These are phyloP conservation scores for Rhodofomes roseus DNA, from an alignment of 1,284 basidiomycete species.

Conservation along the genomic window DNA sequence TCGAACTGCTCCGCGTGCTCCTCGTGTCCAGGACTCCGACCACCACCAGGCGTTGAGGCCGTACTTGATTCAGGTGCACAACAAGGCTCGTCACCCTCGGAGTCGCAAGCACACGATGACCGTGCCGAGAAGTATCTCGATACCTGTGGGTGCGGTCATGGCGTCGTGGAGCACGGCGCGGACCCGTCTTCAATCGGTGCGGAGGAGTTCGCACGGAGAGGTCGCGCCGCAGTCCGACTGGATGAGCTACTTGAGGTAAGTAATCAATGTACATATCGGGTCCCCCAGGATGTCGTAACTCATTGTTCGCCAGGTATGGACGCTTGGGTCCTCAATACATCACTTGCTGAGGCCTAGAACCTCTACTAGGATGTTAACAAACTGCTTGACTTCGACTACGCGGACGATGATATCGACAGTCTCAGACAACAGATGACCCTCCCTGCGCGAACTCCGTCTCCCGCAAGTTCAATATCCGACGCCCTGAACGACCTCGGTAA, in stretches of 20 bases:
- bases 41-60: conserved; percentile 53
- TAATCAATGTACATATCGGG: conserved; percentile 1
- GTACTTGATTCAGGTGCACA: conserved; percentile 46
- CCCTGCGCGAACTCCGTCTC: conserved; percentile 37
- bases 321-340: background rate
- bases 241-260: conserved; percentile 84
- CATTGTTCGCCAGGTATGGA: conserved; percentile 11
- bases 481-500: conserved; percentile 30
- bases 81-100: conserved; percentile 36
- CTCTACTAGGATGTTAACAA: conserved; percentile 62
- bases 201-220: conserved; percentile 67
- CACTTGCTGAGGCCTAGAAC: background rate
- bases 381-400: conserved; percentile 76
- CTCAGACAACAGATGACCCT: conserved; percentile 71
- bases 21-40: conserved; percentile 64
- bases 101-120: conserved; percentile 60
- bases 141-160: conserved; percentile 75
- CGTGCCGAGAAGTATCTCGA: conserved; percentile 50
- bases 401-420: conserved; percentile 65
- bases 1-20: conserved; percentile 60
- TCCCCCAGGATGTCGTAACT: background rate
- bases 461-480: conserved; percentile 37
- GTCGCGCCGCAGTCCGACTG: conserved; percentile 75
- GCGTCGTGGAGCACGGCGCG: conserved; percentile 64
- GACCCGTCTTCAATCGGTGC: conserved; percentile 51